A percentile compares a stretch with the other conserved stretches of the same genome.
These are phyloP conservation scores for Neurospora sp. DNA, from an alignment of 495 filamentous ascomycete genomes.

Conservation along the genomic window DNA sequence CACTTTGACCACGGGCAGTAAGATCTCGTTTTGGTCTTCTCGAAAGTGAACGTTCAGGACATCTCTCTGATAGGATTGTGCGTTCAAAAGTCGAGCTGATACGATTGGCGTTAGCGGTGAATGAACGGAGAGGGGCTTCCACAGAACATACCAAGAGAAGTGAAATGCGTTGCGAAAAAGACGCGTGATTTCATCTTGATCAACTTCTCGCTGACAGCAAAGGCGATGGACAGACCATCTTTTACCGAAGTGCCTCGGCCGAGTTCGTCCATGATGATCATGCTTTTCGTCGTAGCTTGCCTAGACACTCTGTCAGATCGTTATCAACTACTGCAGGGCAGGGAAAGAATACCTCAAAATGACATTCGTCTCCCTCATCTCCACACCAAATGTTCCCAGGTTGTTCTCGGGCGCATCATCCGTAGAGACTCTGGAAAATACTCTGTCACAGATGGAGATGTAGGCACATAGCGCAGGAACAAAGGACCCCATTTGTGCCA, in stretches of 20 bases:
- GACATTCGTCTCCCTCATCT: constrained; percentile 94
- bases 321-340: constrained; percentile 33
- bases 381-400: constrained; percentile 83
- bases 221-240: constrained; percentile 82
- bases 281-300: constrained; percentile 61
- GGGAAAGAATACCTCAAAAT: constrained; percentile 49
- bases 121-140: background rate
- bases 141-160: constrained; percentile 48
- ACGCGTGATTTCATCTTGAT: constrained; percentile 65
- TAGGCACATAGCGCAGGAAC: constrained; percentile 77
- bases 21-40: constrained; percentile 36
- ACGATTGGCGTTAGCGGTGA: background rate
- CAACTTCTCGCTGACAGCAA: constrained; percentile 78
- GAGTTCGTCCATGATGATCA: constrained; percentile 87
- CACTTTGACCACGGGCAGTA: constrained; percentile 34
- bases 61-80: constrained; percentile 48
- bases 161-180: constrained; percentile 92
- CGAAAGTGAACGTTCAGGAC: constrained; percentile 76
- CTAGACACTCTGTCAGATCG: constrained; percentile 16
- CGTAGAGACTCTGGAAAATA: constrained; percentile 79
- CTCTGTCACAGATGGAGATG: constrained; percentile 67
- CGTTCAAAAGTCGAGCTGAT: constrained; percentile 53
- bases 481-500: constrained; percentile 91
- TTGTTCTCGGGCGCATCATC: constrained; percentile 88
- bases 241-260: constrained; percentile 83